These are phyloP conservation scores for Alternaria atra DNA, from an alignment of 2,329 filamentous ascomycete species.

Conservation along the genomic window DNA sequence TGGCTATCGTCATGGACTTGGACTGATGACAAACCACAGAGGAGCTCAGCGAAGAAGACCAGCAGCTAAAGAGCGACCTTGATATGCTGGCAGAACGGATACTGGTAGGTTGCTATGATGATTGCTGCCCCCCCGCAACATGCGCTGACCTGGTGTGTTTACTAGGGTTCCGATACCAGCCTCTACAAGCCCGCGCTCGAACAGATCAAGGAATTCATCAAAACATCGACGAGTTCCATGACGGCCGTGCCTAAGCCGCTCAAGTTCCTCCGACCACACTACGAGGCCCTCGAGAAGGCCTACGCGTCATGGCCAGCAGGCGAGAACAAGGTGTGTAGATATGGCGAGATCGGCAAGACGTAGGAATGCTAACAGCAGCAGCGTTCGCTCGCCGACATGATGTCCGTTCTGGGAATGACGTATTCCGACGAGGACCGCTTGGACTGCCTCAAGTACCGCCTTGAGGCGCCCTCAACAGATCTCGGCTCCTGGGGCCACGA, in stretches of 20 bases:
- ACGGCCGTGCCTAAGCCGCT: constrained; percentile 97
- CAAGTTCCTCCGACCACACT: constrained; percentile 97
- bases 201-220: constrained; percentile 98
- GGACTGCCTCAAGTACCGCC: constrained; percentile 94
- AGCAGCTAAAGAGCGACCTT: constrained; percentile 96
- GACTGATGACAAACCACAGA: constrained; percentile 63
- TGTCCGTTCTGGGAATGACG: constrained; percentile 98
- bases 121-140: constrained; percentile 18
- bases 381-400: constrained; percentile 86
- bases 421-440: constrained; percentile 95
- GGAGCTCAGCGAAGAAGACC: constrained; percentile 96
- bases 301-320: constrained; percentile 90
- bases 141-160: constrained; percentile 34
- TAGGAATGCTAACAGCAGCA: constrained; percentile 41
- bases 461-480: constrained; percentile 88
- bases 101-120: constrained; percentile 65
- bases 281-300: constrained; percentile 84
- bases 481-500: constrained; percentile 98
- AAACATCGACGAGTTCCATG: constrained; percentile 99
- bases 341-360: neutral
- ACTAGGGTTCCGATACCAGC: constrained; percentile 81
- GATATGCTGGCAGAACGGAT: constrained; percentile 97
- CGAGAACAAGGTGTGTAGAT: constrained; percentile 74
- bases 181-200: constrained; percentile 94
- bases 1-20: constrained; percentile 25